A percentile compares a stretch with the other conserved stretches of the same genome.
Conservation (phyloP, 2,329 filamentous ascomycete genomes). For the Nothophoma quercina region DNA sequence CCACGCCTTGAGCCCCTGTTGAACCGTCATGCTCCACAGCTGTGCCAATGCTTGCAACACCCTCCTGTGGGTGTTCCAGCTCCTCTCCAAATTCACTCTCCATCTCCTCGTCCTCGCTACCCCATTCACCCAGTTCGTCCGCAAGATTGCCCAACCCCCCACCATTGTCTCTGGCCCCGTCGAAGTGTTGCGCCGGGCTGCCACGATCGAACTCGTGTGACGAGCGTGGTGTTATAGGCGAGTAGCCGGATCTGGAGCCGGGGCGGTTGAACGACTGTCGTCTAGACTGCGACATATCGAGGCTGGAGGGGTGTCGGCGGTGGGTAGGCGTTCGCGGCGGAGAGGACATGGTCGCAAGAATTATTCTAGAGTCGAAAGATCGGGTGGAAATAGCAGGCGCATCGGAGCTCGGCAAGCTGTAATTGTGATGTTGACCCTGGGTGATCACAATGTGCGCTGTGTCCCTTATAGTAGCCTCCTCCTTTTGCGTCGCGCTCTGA, state of each 20-base stretch:
- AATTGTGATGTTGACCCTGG: slow-evolving; percentile 12
- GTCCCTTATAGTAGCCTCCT: slow-evolving; percentile 11
- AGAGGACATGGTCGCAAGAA: slow-evolving; percentile 46
- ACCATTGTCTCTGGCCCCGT: slow-evolving; percentile 53
- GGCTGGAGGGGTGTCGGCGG: slow-evolving; percentile 51
- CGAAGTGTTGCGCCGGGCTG: slow-evolving; percentile 48
- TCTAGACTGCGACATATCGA: slow-evolving; percentile 51
- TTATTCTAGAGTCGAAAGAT: slow-evolving; percentile 11
- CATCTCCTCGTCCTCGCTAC: slow-evolving; percentile 67
- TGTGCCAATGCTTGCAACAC: slow-evolving; percentile 36
- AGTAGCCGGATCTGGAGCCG: slow-evolving; percentile 53
- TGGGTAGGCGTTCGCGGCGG: slow-evolving; percentile 53
- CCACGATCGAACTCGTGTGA: slow-evolving; percentile 51
- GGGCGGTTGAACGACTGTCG: slow-evolving; percentile 50
- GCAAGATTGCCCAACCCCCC: slow-evolving; percentile 76
- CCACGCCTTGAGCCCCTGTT: slow-evolving; percentile 25
- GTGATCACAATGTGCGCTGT: slow-evolving; percentile 20
- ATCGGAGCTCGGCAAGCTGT: slow-evolving; percentile 18
- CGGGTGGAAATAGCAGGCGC: slow-evolving; percentile 7
- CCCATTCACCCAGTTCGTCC: slow-evolving; percentile 75
- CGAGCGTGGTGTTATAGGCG: slow-evolving; percentile 53
- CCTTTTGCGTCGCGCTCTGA: slow-evolving; percentile 11
- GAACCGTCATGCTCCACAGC: slow-evolving; percentile 47
- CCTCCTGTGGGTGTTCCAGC: slow-evolving; percentile 35
- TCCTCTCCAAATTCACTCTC: slow-evolving; percentile 52